These are phyloP conservation scores for Teratosphaeria nubilosa DNA, from an alignment of 2,329 filamentous ascomycete species.

Conservation along the genomic window DNA sequence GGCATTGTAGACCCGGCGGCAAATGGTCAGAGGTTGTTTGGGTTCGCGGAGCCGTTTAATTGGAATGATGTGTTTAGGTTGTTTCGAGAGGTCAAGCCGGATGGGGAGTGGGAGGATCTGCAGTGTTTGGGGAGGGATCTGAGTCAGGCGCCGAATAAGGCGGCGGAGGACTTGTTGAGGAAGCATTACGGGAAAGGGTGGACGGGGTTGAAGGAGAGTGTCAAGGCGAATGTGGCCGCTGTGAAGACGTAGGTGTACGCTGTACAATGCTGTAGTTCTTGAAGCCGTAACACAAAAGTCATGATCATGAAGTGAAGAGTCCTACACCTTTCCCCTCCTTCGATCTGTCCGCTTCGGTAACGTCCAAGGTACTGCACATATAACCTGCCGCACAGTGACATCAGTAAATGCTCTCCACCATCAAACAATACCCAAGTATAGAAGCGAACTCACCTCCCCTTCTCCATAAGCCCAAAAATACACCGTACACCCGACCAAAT, in stretches of 20 bases:
- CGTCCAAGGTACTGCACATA: slow-evolving; percentile 42
- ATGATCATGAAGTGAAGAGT: neutral
- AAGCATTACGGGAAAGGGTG: slow-evolving; percentile 22
- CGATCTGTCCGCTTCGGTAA: slow-evolving; percentile 33
- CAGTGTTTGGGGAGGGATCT: slow-evolving; percentile 14
- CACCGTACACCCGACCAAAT: slow-evolving; percentile 69
- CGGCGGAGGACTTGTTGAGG: slow-evolving; percentile 18
- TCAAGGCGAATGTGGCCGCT: slow-evolving; percentile 12
- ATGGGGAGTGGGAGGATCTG: slow-evolving; percentile 13
- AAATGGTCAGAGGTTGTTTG: slow-evolving; percentile 44
- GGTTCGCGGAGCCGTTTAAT: slow-evolving; percentile 38
- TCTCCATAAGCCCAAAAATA: slow-evolving; percentile 98
- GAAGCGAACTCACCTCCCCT: slow-evolving; percentile 82
- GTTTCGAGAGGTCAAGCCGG: slow-evolving; percentile 30
- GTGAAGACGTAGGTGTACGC: neutral
- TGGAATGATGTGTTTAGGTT: slow-evolving; percentile 36
- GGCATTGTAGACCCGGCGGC: slow-evolving; percentile 40
- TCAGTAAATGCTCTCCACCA: neutral
- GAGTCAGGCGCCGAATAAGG: slow-evolving; percentile 17
- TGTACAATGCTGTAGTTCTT: neutral
- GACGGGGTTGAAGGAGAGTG: slow-evolving; percentile 16
- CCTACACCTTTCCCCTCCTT: slow-evolving; percentile 13
- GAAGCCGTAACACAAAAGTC: neutral
- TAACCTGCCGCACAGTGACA: slow-evolving; percentile 24
- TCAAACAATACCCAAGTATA: too few relatives aligned